A percentile compares a stretch with the other conserved stretches of the same genome.
These are phyloP conservation scores for Entophlyctis helioformis DNA, from an alignment of 192 early-diverging fungal species.

Conservation along the genomic window DNA sequence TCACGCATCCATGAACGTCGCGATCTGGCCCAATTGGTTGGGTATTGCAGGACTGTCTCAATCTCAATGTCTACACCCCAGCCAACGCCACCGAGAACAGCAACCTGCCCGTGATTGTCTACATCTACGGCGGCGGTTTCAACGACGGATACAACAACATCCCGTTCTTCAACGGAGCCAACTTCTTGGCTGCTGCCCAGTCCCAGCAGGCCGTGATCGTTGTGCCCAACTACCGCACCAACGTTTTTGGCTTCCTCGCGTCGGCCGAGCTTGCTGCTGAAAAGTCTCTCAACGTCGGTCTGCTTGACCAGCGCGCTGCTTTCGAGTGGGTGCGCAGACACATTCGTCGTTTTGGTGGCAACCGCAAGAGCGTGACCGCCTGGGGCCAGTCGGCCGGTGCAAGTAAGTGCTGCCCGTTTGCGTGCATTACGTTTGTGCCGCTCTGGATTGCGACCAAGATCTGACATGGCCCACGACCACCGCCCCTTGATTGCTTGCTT, in stretches of 20 bases:
- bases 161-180: conserved; percentile 28
- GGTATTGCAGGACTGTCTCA: too few relatives aligned
- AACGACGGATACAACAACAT: conserved; percentile 18
- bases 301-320: conserved; percentile 20
- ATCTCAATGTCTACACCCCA: too few relatives aligned
- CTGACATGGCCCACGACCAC: too few relatives aligned
- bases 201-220: conserved; percentile 8
- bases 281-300: conserved; percentile 14
- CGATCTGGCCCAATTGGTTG: too few relatives aligned
- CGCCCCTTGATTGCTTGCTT: too few relatives aligned
- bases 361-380: conserved; percentile 37
- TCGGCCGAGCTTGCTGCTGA: conserved; percentile 11
- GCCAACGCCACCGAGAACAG: too few relatives aligned
- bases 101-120: conserved; percentile 58
- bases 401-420: too few relatives aligned
- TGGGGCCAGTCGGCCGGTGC: conserved; percentile 46
- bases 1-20: too few relatives aligned
- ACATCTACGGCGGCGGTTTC: conserved; percentile 46
- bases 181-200: conserved; percentile 1
- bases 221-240: conserved; percentile 29
- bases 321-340: conserved; percentile 45
- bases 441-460: too few relatives aligned
- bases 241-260: conserved; percentile 33
- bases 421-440: too few relatives aligned
- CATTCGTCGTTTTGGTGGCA: conserved; percentile 48